A percentile compares a stretch with the other conserved stretches of the same genome.
Conservation (phyloP, 2,329 filamentous ascomycete genomes). For the Pseudocercospora crystallina region DNA sequence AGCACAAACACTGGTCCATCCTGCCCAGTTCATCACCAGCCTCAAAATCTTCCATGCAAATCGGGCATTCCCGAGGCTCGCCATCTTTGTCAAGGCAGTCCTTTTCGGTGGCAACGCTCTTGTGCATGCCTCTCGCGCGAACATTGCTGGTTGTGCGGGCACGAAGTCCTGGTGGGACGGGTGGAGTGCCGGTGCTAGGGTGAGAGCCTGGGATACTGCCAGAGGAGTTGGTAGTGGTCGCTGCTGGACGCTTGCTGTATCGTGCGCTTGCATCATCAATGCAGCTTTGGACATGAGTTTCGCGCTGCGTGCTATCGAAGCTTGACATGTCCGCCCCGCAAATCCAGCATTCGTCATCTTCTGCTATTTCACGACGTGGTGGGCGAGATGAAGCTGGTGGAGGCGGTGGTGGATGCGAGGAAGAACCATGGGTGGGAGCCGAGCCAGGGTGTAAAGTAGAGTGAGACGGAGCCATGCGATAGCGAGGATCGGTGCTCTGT, state of each 20-base stretch:
- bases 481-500: too few relatives aligned
- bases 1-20: slow-evolving; percentile 60
- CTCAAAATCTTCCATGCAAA: slow-evolving; percentile 65
- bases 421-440: neutral
- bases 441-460: neutral
- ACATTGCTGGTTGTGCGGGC: slow-evolving; percentile 30
- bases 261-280: slow-evolving; percentile 13
- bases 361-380: slow-evolving; percentile 41
- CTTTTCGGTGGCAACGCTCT: slow-evolving; percentile 62
- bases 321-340: slow-evolving; percentile 69
- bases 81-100: slow-evolving; percentile 57
- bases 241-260: too few relatives aligned
- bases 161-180: slow-evolving; percentile 18
- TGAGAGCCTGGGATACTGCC: slow-evolving; percentile 4
- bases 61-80: slow-evolving; percentile 58
- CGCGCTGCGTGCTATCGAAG: slow-evolving; percentile 25
- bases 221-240: neutral
- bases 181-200: slow-evolving; percentile 9
- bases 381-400: neutral
- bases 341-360: slow-evolving; percentile 78
- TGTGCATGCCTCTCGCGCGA: slow-evolving; percentile 45
- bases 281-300: slow-evolving; percentile 44
- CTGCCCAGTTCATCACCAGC: slow-evolving; percentile 59
- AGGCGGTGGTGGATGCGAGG: neutral
- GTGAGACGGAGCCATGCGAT: too few relatives aligned